Evolutionary conservation across 202 grass and related monocot genomes (phyloP), one percentile per base, ranked within the genome.

Genomic region (Setaria italica): DNA sequence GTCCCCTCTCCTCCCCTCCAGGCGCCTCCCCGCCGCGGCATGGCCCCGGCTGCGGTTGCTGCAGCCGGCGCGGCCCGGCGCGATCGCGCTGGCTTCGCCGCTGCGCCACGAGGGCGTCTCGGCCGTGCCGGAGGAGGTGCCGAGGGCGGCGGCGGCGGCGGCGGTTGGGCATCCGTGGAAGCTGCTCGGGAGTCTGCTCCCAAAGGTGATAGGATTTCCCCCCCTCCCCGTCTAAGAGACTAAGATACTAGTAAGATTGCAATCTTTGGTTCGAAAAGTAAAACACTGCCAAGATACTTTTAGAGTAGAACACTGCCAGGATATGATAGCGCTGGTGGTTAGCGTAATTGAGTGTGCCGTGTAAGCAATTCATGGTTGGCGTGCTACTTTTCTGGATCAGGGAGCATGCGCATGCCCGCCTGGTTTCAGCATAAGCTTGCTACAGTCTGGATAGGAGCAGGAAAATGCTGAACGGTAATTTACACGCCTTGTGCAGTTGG

Each of bases 121-220:
- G 6, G 43, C 85, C 54, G 14, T 29, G 62, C 34, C 85, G 5
- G 21, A 67, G 21, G 67, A 79, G 43, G 50, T 29, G 7, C 57
- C 19, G 7, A 25, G 25, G 25, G 25, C 25, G 25, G 25, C 25
- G 25, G 9, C 66, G 34, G 74, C 66, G 21, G 12, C 12, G 49
- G 74, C 50, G 0, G 34, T 2, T 10, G 80, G 63, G 0, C 11
- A 46, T 34, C 81, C 81, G 62, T 90, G 63, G 89, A 87, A 76
- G 76, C 39, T 80, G 19, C 85, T 87, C 4, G 80, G 21, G 13
- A 62, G 50, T 41, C 67, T 87, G 70, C 78, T 91, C 67, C 78
- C 73, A n/a, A 91, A 91, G 86, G 90, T 82, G 78, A 69, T 47
- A 39, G 9, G 37, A 53, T 57, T 35, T 8, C 7, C 0, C 35